These are phyloP conservation scores for Fusarium gaditjirri DNA, from an alignment of 2,329 filamentous ascomycete species.

Conservation along the genomic window DNA sequence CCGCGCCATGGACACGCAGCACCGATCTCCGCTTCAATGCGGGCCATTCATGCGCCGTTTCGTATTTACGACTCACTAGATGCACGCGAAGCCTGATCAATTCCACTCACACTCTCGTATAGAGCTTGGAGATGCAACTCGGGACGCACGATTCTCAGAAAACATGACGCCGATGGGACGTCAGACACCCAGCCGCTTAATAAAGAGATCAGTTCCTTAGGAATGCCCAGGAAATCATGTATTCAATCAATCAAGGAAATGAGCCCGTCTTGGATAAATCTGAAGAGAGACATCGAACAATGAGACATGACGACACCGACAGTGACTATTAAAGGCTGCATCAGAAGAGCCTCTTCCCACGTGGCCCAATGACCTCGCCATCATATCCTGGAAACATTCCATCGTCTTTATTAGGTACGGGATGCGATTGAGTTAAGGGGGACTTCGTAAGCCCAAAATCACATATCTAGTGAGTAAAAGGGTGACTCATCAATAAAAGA, in stretches of 20 bases:
- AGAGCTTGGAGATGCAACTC: neutral
- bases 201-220: accelerated
- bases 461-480: accelerated
- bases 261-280: neutral
- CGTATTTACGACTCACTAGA: accelerated
- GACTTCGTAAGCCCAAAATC: accelerated
- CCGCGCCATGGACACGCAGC: neutral
- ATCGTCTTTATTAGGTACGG: accelerated
- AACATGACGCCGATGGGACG: neutral
- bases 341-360: neutral
- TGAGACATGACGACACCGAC: accelerated
- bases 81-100: neutral
- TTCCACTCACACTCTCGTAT: neutral
- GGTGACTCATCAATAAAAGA: neutral
- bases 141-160: accelerated
- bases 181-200: neutral
- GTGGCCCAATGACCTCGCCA: neutral
- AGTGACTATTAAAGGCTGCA: neutral
- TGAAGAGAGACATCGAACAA: neutral
- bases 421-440: neutral
- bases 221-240: accelerated
- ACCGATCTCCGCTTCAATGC: neutral
- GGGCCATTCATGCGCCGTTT: neutral
- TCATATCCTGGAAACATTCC: neutral
- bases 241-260: too few species aligned